phyloP scores from a whole-genome alignment of 139 green algal genomes.

The Tetradesmus obliquus region DNA sequence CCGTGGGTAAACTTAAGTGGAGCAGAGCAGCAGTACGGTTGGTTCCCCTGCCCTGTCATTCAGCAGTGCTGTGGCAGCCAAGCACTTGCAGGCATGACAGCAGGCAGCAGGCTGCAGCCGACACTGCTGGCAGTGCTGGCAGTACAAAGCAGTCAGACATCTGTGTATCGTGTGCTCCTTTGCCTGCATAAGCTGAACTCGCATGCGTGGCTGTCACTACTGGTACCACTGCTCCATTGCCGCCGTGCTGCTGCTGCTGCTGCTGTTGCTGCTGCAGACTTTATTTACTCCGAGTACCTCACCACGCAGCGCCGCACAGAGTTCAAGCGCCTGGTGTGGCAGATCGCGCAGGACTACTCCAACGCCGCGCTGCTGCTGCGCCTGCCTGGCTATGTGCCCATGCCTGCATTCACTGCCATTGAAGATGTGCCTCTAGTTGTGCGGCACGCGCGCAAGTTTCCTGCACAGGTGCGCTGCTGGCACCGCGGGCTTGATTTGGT shows the following conservation, averaged over 20 bases:
- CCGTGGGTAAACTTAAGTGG: no score
- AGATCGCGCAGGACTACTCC: constrained; percentile 81
- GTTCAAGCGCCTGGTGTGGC: constrained; percentile 50
- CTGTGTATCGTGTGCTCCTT: no score
- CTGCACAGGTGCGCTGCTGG: constrained; percentile 41
- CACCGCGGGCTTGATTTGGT: no score
- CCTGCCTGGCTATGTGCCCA: constrained; percentile 67
- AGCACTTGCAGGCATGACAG: not conserved
- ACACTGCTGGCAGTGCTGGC: no score
- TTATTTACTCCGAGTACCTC: constrained; percentile 77
- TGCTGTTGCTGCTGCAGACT: constrained; percentile 54
- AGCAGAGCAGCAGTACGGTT: no score
- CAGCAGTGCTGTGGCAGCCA: not conserved
- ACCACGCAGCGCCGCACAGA: constrained; percentile 34
- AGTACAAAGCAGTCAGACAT: no score
- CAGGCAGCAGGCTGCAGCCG: not conserved
- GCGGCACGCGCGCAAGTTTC: constrained; percentile 43
- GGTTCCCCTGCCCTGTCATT: no score
- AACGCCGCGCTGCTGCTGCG: constrained; percentile 59
- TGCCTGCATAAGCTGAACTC: no score
- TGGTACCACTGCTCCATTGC: no score
- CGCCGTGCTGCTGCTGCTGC: not conserved
- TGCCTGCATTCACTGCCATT: constrained; percentile 76
- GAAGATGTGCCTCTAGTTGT: constrained; percentile 81
- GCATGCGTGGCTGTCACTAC: no score